Evolutionary conservation across 2,329 filamentous ascomycete genomes (phyloP).

Genomic region (Cordyceps cicadae): DNA sequence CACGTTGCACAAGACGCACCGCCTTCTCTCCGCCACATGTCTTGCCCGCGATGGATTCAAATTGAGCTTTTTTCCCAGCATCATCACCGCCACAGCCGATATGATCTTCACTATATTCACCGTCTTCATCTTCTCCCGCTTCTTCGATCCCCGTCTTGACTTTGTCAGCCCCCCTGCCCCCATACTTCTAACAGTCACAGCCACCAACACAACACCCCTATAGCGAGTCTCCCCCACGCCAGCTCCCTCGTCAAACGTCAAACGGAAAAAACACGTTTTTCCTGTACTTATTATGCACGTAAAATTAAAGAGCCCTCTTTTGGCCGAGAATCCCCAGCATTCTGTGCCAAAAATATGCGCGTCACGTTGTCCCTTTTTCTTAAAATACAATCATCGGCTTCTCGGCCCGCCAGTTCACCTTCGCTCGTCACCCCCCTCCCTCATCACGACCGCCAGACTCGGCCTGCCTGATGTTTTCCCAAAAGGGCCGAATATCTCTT

Average conservation of each 20-base stretch:
- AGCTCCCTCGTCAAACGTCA: not conserved
- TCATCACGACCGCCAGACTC: not conserved
- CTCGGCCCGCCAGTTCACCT: not conserved
- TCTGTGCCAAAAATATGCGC: conserved; percentile 1
- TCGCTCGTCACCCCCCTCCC: not conserved
- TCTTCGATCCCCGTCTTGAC: not conserved
- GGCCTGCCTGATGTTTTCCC: not conserved
- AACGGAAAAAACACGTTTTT: not conserved
- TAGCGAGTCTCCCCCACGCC: not conserved
- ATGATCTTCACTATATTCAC: not conserved
- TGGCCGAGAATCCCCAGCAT: not conserved
- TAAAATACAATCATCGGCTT: not conserved
- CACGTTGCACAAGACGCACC: conserved; percentile 2
- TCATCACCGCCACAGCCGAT: not conserved
- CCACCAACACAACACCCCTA: not conserved
- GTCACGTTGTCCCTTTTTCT: not conserved
- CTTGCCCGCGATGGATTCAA: not conserved
- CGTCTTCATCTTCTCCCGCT: not conserved
- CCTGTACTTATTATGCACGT: not conserved
- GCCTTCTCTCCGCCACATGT: not conserved
- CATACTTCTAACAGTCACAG: not conserved
- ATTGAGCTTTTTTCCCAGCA: not conserved
- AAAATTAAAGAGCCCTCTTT: not conserved
- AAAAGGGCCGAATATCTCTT: conserved; percentile 2
- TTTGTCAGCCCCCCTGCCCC: not conserved